phyloP scores from a whole-genome alignment of 148 eudicot species.

The Camellia granthamiana region DNA sequence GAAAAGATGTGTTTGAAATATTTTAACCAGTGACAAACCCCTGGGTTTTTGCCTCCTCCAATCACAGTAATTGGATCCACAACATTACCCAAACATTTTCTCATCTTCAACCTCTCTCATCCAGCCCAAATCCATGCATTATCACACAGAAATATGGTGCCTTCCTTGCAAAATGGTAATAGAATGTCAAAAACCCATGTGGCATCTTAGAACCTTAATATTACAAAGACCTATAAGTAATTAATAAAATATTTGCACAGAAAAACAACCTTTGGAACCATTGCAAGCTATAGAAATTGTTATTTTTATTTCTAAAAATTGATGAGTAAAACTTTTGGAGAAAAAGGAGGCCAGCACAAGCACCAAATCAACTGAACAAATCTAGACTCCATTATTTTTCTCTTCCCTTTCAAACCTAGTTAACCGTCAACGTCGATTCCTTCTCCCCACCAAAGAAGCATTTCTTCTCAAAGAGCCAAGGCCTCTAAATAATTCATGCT shows the following conservation, averaged over 20 bases:
- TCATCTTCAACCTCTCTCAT: conserved; percentile 98
- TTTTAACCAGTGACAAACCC: conserved; percentile 32
- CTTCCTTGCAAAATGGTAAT: conserved; percentile 48
- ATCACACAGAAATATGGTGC: conserved; percentile 84
- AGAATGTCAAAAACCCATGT: background rate
- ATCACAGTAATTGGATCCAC: conserved; percentile 85
- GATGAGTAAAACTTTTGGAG: background rate
- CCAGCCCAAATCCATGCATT: conserved; percentile 97
- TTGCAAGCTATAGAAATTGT: background rate
- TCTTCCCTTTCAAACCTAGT: background rate
- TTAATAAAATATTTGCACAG: too few relatives aligned
- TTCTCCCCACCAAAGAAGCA: background rate
- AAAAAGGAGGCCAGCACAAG: background rate
- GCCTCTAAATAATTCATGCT: background rate
- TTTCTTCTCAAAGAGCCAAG: background rate
- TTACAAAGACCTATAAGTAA: too few relatives aligned
- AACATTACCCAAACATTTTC: conserved; percentile 96
- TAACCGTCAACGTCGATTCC: too few relatives aligned
- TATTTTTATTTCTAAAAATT: background rate
- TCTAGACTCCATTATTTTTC: background rate
- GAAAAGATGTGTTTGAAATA: too few relatives aligned
- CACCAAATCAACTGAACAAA: background rate
- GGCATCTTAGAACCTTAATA: too few relatives aligned
- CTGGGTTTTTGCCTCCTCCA: conserved; percentile 79
- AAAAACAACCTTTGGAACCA: too few relatives aligned